Base-by-base conservation (phyloP, 495 filamentous ascomycete species). In the Polyplosphaeria fusca region DNA sequence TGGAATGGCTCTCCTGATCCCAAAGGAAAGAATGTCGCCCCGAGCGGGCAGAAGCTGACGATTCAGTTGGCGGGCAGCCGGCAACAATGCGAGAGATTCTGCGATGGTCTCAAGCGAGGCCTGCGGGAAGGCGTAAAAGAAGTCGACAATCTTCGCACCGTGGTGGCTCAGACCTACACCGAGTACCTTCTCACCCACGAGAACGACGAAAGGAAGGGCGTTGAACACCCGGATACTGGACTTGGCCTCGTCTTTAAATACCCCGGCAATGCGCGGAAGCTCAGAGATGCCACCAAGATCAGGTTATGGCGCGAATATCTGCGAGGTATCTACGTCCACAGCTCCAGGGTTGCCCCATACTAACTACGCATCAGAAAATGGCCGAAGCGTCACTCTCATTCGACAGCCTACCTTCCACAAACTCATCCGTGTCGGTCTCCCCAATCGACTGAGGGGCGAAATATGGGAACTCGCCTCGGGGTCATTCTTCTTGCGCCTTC, bases 321-420 rank as follows among this genome's bases (percentile, higher is more conserved):
- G 42, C 78, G 89, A 74, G 62, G 62, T 65, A 57, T 32, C n/a
- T 11, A n/a, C 22, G 2, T 18, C 9, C 4, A 7, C 35, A 0
- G 27, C 3, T 26, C 1, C 26, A 23, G 22, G 48, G 37, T 11
- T n/a, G 28, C 12, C 1, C 18, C 13, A 22, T 18, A 7, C 43
- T 55, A 49, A 60, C 51, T 13, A 37, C 13, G 11, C 7, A 24
- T 19, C 60, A 85, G 94, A 97, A 69, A 96, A 97, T 65, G 93
- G 93, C 42, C 86, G 93, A 39, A 97, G 96, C 73, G 79, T 84
- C 19, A 96, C 92, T 0, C 76, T 98, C 27, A 82, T 98, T 44
- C 86, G 93, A 45, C 94, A 98, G 67, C 92, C 93, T 26, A 96
- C 91, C 1, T 96, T 98, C 67, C 92, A 97, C 72, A 96, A 96